Evolutionary conservation across 2,329 filamentous ascomycete genomes (phyloP), one percentile per base, ranked within the genome.

Genomic region (Pseudogymnoascus sp.): DNA sequence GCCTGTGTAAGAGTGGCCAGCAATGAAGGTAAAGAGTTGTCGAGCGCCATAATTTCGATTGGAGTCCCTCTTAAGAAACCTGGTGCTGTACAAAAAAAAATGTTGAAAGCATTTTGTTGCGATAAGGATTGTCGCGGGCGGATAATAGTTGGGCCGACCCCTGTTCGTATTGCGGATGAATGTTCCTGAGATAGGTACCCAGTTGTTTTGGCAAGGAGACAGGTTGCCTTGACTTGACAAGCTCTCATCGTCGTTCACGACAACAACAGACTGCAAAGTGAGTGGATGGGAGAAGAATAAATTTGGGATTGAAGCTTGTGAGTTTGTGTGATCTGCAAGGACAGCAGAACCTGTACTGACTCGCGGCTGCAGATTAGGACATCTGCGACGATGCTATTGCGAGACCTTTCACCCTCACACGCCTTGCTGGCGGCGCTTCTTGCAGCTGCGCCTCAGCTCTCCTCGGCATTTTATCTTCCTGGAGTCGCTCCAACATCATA

Each of bases 401-500:
- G 66, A 66, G 66, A 69, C 36, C 26, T 70, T 5, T 68, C 66
- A 58, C 67, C 71, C 7, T 74, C 78, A 72, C 78, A 74, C 72
- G 73, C 79, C 72, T 76, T 84, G 59, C 70, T 83, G 21, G 74
- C 77, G 50, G 74, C 81, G 26, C 71, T 84, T 54, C 71, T 85
- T 37, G 74, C 77, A 54, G 47, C 10, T 54, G 63, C 64, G 29
- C 81, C 84, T 24, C 78, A 82, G 64, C 72, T 85, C 36, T 76
- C 80, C 11, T 81, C 85, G 2, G 90, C 91, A 61, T 99, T 97
- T 79, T 99, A 99, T 77, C 89, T 99, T 40, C 94, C 93, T 37
- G 94, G 94, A 68, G 92, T 97, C 68, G 92, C 93, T 66, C 94
- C 94, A 21, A 95, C 91, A 44, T 93, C 93, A 62, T 99, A 99